phyloP scores from a whole-genome alignment of 352 stramenopile genomes.

The Thalassiosira mediterranea region DNA sequence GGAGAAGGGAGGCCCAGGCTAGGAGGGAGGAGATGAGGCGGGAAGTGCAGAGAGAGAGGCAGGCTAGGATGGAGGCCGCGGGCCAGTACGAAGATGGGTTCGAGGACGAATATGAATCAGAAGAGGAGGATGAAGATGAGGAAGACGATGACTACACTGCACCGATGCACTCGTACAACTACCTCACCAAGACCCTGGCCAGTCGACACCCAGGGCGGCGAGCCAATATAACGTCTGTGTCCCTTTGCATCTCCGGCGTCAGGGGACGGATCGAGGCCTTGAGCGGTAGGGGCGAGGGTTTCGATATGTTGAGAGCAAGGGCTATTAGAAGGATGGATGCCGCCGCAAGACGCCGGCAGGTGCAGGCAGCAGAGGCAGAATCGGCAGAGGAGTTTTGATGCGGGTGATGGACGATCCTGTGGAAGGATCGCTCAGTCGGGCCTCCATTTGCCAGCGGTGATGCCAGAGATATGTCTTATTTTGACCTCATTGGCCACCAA shows the following conservation, averaged over 20 bases:
- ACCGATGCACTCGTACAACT: slow-evolving; percentile 9
- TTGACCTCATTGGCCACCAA: too few relatives aligned
- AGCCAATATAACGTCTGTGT: slow-evolving; percentile 1
- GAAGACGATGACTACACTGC: slow-evolving; percentile 11
- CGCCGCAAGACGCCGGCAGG: too few relatives aligned
- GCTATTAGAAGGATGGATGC: too few relatives aligned
- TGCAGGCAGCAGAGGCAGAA: too few relatives aligned
- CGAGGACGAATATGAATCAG: too few relatives aligned
- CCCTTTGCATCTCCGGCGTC: slow-evolving; percentile 5
- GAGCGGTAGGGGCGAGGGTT: not conserved
- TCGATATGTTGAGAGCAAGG: too few relatives aligned
- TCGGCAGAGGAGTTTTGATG: too few relatives aligned
- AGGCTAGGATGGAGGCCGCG: not conserved
- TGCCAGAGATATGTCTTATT: too few relatives aligned
- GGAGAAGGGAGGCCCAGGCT: too few relatives aligned
- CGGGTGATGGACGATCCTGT: too few relatives aligned
- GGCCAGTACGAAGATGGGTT: not conserved
- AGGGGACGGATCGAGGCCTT: not conserved
- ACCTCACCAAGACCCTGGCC: slow-evolving; percentile 3
- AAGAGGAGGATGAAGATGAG: slow-evolving; percentile 8
- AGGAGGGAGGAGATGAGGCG: slow-evolving; percentile 5
- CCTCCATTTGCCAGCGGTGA: too few relatives aligned
- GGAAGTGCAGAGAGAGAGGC: not conserved
- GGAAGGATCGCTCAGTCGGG: too few relatives aligned
- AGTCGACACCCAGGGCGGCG: slow-evolving; percentile 1